Percentiles rank a stretch among this genome's conserved stretches.
Conservation (phyloP, 352 stramenopile genomes). For the Phytophthora niederhauseri region DNA sequence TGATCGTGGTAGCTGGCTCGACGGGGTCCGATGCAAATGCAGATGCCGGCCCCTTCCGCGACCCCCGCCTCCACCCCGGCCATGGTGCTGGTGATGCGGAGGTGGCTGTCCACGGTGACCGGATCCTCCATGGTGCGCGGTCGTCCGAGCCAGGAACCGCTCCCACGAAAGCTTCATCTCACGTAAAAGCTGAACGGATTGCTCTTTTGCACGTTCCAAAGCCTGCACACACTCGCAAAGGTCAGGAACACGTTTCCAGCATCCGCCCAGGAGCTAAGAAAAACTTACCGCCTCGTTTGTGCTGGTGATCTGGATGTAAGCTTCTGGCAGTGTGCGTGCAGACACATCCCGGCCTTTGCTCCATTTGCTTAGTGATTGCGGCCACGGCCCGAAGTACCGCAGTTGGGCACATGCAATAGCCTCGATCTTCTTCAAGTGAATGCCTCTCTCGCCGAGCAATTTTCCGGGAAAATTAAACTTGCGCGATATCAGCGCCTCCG, state of each 20-base stretch:
- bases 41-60: constrained; percentile 31
- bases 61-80: constrained; percentile 12
- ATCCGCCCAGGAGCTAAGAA: not conserved
- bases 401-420: constrained; percentile 59
- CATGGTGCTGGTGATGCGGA: constrained; percentile 26
- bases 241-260: constrained; percentile 9
- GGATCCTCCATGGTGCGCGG: constrained; percentile 8
- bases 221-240: constrained; percentile 21
- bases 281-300: constrained; percentile 54
- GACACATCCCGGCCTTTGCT: constrained; percentile 25
- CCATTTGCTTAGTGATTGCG: constrained; percentile 29
- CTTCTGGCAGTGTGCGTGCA: constrained; percentile 28
- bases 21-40: constrained; percentile 32
- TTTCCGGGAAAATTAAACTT: constrained; percentile 72
- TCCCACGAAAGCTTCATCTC: constrained; percentile 69
- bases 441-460: constrained; percentile 62
- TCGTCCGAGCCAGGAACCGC: constrained; percentile 33
- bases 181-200: constrained; percentile 52
- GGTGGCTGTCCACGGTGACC: constrained; percentile 20
- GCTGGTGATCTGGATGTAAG: constrained; percentile 60
- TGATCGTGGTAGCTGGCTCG: constrained; percentile 16
- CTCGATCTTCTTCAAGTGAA: constrained; percentile 72
- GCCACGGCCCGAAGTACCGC: constrained; percentile 55
- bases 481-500: constrained; percentile 51
- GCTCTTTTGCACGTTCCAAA: constrained; percentile 51